Evolutionary conservation across 1,139 yeast genomes (phyloP).

Genomic region (Saccharomyces hybrid): DNA sequence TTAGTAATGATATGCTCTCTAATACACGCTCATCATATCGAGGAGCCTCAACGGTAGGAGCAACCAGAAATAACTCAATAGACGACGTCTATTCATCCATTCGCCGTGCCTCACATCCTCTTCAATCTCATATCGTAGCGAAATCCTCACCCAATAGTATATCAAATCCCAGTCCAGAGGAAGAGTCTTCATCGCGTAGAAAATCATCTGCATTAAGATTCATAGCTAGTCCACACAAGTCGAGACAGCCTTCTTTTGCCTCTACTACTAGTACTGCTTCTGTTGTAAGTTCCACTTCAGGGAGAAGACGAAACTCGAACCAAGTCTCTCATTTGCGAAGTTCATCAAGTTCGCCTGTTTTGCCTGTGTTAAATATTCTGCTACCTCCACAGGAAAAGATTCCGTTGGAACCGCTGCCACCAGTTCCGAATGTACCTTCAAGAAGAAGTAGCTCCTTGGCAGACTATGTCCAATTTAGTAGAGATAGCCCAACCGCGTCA

Average conservation of each 20-base stretch:
- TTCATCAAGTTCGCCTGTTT: background rate
- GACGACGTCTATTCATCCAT: background rate
- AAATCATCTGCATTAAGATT: background rate
- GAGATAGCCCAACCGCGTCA: slow-evolving; percentile 22
- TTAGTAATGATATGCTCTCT: background rate
- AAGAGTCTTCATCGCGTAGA: background rate
- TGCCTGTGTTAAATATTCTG: slow-evolving; percentile 24
- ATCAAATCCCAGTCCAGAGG: background rate
- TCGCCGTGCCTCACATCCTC: slow-evolving; percentile 11
- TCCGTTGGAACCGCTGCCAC: slow-evolving; percentile 21
- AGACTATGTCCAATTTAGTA: slow-evolving; percentile 14
- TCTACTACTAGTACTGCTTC: slow-evolving; percentile 29
- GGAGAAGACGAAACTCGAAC: slow-evolving; percentile 10
- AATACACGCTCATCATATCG: slow-evolving; percentile 4
- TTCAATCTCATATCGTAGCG: background rate
- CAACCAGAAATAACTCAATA: slow-evolving; percentile 3
- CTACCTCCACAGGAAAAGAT: slow-evolving; percentile 41
- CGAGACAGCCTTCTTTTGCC: slow-evolving; percentile 20
- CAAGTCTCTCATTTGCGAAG: slow-evolving; percentile 4
- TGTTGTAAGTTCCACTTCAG: slow-evolving; percentile 26
- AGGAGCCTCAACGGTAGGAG: slow-evolving; percentile 9
- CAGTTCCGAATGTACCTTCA: slow-evolving; percentile 7
- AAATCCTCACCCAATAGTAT: background rate
- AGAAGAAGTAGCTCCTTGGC: slow-evolving; percentile 11
- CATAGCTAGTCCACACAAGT: slow-evolving; percentile 1